Conservation (phyloP, 495 filamentous ascomycete genomes). For the Chaetomidium leptoderma region DNA sequence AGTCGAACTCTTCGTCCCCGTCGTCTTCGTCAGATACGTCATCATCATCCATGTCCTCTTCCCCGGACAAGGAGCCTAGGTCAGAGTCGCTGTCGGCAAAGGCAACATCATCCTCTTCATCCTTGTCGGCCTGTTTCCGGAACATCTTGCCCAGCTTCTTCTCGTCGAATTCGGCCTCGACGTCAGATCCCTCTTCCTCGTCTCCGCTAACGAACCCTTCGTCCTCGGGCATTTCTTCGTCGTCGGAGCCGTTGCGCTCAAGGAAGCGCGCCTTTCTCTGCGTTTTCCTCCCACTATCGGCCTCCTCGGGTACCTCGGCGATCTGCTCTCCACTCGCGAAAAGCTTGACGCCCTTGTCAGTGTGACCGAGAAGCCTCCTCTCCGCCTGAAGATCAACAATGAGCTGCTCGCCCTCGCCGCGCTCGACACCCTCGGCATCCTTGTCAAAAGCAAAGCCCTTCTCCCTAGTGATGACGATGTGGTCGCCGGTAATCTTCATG, state of each 20-base stretch:
- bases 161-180: constrained; percentile 52
- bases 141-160: constrained; percentile 56
- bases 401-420: constrained; percentile 87
- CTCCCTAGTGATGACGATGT: constrained; percentile 55
- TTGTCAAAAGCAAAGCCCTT: constrained; percentile 72
- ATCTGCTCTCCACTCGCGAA: constrained; percentile 75
- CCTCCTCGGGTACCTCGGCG: constrained; percentile 54
- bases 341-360: constrained; percentile 71
- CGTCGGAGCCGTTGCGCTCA: constrained; percentile 52
- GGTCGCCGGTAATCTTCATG: constrained; percentile 60
- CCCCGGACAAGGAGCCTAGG: constrained; percentile 76
- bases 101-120: constrained; percentile 58
- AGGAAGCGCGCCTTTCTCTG: constrained; percentile 62
- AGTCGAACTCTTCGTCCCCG: constrained; percentile 47
- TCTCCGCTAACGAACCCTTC: constrained; percentile 63
- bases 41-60: constrained; percentile 55
- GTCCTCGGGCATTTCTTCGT: constrained; percentile 51
- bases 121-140: constrained; percentile 39
- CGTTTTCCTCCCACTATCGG: constrained; percentile 65
- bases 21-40: constrained; percentile 55
- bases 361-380: constrained; percentile 75
- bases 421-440: constrained; percentile 61
- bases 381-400: constrained; percentile 86
- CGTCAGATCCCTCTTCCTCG: constrained; percentile 52
- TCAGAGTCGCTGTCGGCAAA: constrained; percentile 97